These are phyloP conservation scores for Populus nigra DNA, from an alignment of 345 rosid genomes.

Conservation along the genomic window DNA sequence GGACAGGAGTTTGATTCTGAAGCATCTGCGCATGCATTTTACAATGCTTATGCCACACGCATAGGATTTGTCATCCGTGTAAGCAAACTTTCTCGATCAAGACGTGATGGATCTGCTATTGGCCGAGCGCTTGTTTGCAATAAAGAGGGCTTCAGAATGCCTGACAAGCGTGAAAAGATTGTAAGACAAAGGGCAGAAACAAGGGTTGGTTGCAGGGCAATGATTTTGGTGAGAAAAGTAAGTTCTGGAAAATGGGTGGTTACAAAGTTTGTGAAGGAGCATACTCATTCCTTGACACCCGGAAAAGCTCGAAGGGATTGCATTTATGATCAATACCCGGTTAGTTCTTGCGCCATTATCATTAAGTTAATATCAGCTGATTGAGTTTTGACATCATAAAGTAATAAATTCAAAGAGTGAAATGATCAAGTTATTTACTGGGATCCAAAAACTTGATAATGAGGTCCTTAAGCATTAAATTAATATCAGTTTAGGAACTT, in stretches of 20 bases:
- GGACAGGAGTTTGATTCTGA: constrained; percentile 96
- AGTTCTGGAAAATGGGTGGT: constrained; percentile 90
- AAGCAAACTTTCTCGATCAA: constrained; percentile 95
- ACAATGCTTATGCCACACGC: constrained; percentile 78
- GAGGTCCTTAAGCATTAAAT: neutral
- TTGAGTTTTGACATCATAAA: neutral
- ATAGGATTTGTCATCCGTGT: constrained; percentile 91
- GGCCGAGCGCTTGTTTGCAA: constrained; percentile 98
- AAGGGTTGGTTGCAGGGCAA: constrained; percentile 97
- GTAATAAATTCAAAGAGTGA: neutral
- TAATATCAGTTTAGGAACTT: neutral
- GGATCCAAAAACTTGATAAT: neutral
- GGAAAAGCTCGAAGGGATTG: constrained; percentile 89
- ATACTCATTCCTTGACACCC: constrained; percentile 77
- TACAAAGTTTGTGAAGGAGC: constrained; percentile 88
- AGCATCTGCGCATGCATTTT: constrained; percentile 89
- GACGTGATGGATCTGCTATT: constrained; percentile 91
- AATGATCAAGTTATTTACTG: neutral
- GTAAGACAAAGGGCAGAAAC: constrained; percentile 97
- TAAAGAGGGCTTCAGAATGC: constrained; percentile 90
- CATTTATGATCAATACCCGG: constrained; percentile 97
- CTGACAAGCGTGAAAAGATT: constrained; percentile 87
- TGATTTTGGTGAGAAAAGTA: constrained; percentile 94
- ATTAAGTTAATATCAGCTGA: neutral
- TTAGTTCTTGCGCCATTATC: constrained; percentile 38